Percentiles rank a stretch among this genome's conserved stretches.
Conservation (phyloP, 31 red algal species). For the Odonthalia washingtoniensis region DNA sequence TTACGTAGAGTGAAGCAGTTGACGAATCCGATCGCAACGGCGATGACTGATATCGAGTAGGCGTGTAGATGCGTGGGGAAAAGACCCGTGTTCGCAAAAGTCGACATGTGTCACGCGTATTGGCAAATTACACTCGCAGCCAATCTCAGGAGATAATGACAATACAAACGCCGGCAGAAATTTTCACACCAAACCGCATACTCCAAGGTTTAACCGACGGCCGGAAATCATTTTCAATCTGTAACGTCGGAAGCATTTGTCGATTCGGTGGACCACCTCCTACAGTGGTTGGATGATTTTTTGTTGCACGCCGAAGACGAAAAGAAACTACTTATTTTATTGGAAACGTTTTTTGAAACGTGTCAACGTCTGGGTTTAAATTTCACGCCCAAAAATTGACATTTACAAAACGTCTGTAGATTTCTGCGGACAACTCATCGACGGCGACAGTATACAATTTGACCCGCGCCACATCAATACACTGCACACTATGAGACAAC, state of each 20-base stretch:
- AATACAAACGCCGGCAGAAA: conserved; percentile 37
- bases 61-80: neutral
- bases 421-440: neutral
- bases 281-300: conserved; percentile 1
- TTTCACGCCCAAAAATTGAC: conserved; percentile 1
- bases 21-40: conserved; percentile 31
- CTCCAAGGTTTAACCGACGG: conserved; percentile 17
- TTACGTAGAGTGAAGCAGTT: conserved; percentile 8
- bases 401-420: neutral
- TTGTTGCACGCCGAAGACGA: neutral
- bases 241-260: neutral
- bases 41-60: conserved; percentile 32
- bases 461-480: neutral
- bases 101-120: conserved; percentile 44
- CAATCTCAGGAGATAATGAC: conserved; percentile 38
- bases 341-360: neutral
- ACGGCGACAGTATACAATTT: neutral
- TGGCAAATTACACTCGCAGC: conserved; percentile 38
- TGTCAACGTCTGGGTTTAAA: neutral
- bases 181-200: too few relatives aligned
- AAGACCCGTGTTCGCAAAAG: conserved; percentile 16
- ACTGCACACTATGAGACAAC: neutral
- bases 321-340: neutral
- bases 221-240: conserved; percentile 9
- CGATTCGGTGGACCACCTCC: neutral